Base-by-base conservation (phyloP, 345 rosid species). In the Brassica cretica region DNA sequence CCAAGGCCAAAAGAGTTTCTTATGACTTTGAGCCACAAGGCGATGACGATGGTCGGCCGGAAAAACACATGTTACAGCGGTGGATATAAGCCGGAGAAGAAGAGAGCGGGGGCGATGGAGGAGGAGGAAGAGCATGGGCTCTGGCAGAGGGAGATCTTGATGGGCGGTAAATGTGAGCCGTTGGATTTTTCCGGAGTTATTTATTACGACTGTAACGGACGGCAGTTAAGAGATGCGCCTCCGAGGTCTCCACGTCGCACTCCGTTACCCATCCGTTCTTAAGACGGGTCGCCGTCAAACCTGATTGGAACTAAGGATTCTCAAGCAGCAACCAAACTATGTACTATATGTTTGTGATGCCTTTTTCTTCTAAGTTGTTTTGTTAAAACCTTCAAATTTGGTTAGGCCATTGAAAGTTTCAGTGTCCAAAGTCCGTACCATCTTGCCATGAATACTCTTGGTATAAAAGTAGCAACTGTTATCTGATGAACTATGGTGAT, bases 111-210 rank as follows among this genome's bases (percentile, higher is more conserved):
- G 24, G 79, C 27, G 68, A 58, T 2, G 56, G 55, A 56, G 79
- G 63, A 74, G 75, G 60, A 53, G 24, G 60, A 53, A 16, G 53
- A 16, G 64, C 70, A 78, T 16, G 94, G 97, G 7, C 86, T 95
- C 68, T 95, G 99, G 99, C 98, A 86, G 64, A 85, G 86, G 86
- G 35, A 89, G 70, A 95, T 95, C 60, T 77, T 95, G 80, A 91
- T 95, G 99, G 99, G 99, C 19, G 96, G 88, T 59, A 90, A 90
- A 68, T 95, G 98, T 76, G 89, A 95, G 83, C 99, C 98, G 83
- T 83, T 93, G 87, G 89, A 91, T 82, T 95, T 91, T 86, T 86
- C 99, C 0, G 99, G 98, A 7, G 96, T 75, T 15, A 93, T 95
- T 41, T 90, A 91, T 72, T 95, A 95, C 35, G 98, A 95, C 66